phyloP scores from a whole-genome alignment of 768 basidiomycete species.

The Mycena vitilis region DNA sequence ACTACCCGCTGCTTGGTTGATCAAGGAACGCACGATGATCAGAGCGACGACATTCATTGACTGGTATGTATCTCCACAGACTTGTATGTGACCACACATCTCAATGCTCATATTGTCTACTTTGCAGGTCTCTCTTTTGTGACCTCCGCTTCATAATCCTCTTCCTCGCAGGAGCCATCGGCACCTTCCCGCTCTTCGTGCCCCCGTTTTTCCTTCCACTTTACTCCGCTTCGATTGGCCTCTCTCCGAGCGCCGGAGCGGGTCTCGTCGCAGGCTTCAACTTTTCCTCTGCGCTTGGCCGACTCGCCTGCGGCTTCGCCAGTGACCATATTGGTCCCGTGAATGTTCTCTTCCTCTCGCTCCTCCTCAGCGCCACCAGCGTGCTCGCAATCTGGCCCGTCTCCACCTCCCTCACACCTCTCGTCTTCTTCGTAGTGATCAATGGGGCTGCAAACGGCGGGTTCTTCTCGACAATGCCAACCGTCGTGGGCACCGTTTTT shows the following conservation, averaged over 20 bases:
- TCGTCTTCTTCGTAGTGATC: conserved; percentile 42
- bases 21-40: conserved; percentile 34
- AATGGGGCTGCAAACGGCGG: conserved; percentile 46
- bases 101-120: too few relatives aligned
- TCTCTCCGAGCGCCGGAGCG: conserved; percentile 40
- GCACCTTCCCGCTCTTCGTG: conserved; percentile 50
- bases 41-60: conserved; percentile 41
- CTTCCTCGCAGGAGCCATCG: conserved; percentile 47
- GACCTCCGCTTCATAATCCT: conserved; percentile 41
- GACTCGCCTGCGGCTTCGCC: conserved; percentile 43
- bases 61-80: conserved; percentile 6
- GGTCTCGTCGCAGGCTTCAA: conserved; percentile 49
- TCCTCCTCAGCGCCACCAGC: conserved; percentile 44
- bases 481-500: conserved; percentile 45
- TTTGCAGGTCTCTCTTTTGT: conserved; percentile 43
- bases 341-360: conserved; percentile 41
- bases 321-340: conserved; percentile 46
- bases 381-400: conserved; percentile 46
- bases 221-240: conserved; percentile 45
- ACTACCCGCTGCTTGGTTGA: conserved; percentile 42
- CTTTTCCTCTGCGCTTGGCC: conserved; percentile 48
- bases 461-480: conserved; percentile 49
- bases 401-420: conserved; percentile 40
- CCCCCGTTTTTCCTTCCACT: conserved; percentile 51
- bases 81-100: background rate